Conservation (phyloP, 495 filamentous ascomycete genomes). For the Aspergillus biplanus region DNA sequence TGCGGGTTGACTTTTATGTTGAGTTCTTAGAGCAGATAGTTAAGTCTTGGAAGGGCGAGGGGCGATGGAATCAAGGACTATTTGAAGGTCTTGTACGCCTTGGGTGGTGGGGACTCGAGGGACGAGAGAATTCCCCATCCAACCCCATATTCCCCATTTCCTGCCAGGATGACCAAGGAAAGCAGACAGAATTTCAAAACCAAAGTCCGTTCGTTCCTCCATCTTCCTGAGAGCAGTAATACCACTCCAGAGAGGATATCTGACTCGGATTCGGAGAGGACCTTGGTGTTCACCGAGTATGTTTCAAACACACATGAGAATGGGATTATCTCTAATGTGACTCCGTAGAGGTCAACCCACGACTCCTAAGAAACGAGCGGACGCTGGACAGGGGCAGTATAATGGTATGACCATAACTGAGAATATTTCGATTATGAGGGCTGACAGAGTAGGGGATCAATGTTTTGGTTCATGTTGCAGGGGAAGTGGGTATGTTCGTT, state of each 20-base stretch:
- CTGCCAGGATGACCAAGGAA: neutral
- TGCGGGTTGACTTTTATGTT: neutral
- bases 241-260: neutral
- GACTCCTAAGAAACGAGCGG: neutral
- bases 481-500: neutral
- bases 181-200: neutral
- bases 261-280: neutral
- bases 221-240: neutral
- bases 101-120: neutral
- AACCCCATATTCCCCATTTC: neutral
- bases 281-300: neutral
- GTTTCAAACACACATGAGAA: neutral
- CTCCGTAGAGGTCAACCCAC: neutral
- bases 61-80: neutral
- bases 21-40: neutral
- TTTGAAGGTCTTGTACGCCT: neutral
- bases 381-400: neutral
- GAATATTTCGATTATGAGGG: neutral
- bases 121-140: neutral
- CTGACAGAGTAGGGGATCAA: neutral
- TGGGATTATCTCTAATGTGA: neutral
- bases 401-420: neutral
- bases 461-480: neutral
- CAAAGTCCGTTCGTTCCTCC: neutral
- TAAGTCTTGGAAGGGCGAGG: neutral